Evolutionary conservation across 2,329 filamentous ascomycete genomes (phyloP).

Genomic region (Triangularia verruculosa): DNA sequence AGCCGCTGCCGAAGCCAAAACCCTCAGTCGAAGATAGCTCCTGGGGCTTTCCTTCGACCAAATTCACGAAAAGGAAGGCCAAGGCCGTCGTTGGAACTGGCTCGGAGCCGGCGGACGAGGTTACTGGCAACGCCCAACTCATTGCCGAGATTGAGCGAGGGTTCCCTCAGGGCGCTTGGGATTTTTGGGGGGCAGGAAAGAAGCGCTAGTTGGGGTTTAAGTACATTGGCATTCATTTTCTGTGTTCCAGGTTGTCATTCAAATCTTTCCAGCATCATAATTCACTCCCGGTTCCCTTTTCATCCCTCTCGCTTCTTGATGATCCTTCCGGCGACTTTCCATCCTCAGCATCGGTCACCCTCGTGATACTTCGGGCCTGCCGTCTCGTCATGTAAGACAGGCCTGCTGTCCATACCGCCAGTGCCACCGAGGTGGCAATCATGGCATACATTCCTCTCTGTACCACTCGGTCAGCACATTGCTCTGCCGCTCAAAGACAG

Average conservation of each 20-base stretch:
- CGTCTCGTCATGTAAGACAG: constrained; percentile 45
- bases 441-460: constrained; percentile 71
- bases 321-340: neutral
- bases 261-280: neutral
- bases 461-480: constrained; percentile 17
- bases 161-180: neutral
- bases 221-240: no score
- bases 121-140: neutral
- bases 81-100: neutral
- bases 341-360: neutral
- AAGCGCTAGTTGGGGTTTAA: neutral
- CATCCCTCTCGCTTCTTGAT: neutral
- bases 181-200: neutral
- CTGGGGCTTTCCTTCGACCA: neutral
- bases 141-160: neutral
- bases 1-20: neutral
- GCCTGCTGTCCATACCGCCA: constrained; percentile 57
- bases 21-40: neutral
- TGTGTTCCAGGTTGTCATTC: neutral
- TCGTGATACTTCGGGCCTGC: neutral
- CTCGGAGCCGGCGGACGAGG: neutral
- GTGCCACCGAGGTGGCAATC: constrained; percentile 60
- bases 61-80: neutral
- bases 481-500: neutral
- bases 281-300: neutral